Conservation (phyloP, 2,329 filamentous ascomycete species). For the Zarea fungicola region DNA sequence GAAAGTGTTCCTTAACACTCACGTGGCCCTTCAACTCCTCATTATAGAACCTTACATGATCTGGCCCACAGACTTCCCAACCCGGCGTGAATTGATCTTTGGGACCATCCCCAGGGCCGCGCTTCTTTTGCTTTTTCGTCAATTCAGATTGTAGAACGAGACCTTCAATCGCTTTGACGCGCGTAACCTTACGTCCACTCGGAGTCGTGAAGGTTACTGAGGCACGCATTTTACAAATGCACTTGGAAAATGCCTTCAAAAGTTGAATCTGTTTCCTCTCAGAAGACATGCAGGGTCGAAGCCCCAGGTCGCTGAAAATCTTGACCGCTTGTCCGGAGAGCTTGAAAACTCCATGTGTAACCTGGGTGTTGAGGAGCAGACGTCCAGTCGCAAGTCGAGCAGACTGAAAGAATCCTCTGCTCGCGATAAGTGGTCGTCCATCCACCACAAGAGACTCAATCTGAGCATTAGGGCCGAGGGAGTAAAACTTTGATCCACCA, state of each 20-base stretch:
- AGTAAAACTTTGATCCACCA: slow-evolving; percentile 46
- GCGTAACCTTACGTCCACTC: slow-evolving; percentile 25
- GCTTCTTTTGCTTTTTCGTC: slow-evolving; percentile 9
- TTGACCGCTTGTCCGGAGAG: slow-evolving; percentile 29
- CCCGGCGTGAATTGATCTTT: slow-evolving; percentile 19
- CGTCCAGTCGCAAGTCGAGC: slow-evolving; percentile 48
- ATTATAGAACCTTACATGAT: slow-evolving; percentile 28
- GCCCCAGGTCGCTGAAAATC: slow-evolving; percentile 26
- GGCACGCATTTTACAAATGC: slow-evolving; percentile 35
- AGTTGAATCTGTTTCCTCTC: slow-evolving; percentile 20
- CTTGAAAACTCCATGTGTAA: slow-evolving; percentile 50
- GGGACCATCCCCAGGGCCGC: slow-evolving; percentile 17
- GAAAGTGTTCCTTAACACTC: slow-evolving; percentile 41
- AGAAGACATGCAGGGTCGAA: slow-evolving; percentile 14
- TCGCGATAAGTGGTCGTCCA: slow-evolving; percentile 31
- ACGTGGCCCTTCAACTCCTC: slow-evolving; percentile 25
- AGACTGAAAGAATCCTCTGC: slow-evolving; percentile 53
- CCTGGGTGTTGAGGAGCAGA: slow-evolving; percentile 50
- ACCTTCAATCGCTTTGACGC: slow-evolving; percentile 25
- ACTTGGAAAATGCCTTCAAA: slow-evolving; percentile 30
- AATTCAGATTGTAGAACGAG: slow-evolving; percentile 24
- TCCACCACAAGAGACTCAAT: slow-evolving; percentile 23
- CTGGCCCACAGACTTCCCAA: slow-evolving; percentile 28
- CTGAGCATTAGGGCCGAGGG: slow-evolving; percentile 29
- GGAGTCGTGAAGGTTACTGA: slow-evolving; percentile 27